Conservation (phyloP, 2,329 filamentous ascomycete species). For the Xylariaceae sp. region DNA sequence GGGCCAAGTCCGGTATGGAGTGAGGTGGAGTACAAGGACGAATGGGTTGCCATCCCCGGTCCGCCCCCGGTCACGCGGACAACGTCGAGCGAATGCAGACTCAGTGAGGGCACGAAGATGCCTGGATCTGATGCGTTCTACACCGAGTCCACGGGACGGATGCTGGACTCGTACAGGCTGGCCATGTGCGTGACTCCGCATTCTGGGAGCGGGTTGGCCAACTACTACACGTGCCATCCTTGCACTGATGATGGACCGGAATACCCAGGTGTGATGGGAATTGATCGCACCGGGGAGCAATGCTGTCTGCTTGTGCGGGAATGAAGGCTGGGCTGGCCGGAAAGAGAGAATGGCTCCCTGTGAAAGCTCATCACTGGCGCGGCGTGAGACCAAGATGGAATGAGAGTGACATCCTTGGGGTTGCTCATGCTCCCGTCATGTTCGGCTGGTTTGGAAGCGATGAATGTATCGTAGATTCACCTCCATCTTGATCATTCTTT, state of each 20-base stretch:
- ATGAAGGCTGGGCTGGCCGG: background rate
- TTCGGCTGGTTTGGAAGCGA: too few relatives aligned
- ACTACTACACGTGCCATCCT: conserved; percentile 9
- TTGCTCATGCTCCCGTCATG: too few relatives aligned
- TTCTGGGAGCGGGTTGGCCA: conserved; percentile 7
- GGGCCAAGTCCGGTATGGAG: conserved; percentile 9
- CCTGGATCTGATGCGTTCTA: conserved; percentile 4
- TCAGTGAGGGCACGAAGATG: background rate
- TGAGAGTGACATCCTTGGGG: too few relatives aligned
- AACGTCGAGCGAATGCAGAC: background rate
- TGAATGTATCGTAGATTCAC: too few relatives aligned
- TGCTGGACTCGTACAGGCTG: conserved; percentile 11
- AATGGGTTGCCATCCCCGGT: conserved; percentile 12
- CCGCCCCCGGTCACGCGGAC: background rate
- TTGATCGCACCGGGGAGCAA: background rate
- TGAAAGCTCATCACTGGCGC: too few relatives aligned
- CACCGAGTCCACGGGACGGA: conserved; percentile 7
- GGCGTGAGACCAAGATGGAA: too few relatives aligned
- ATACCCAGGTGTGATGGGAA: background rate
- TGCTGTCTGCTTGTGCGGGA: conserved; percentile 13
- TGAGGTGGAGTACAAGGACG: background rate
- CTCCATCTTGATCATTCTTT: too few relatives aligned
- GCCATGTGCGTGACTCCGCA: conserved; percentile 4
- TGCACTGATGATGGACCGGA: background rate
- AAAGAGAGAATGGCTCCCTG: too few relatives aligned